phyloP scores from a whole-genome alignment of 2,329 filamentous ascomycete species.

The Pseudogymnoascus destructans region DNA sequence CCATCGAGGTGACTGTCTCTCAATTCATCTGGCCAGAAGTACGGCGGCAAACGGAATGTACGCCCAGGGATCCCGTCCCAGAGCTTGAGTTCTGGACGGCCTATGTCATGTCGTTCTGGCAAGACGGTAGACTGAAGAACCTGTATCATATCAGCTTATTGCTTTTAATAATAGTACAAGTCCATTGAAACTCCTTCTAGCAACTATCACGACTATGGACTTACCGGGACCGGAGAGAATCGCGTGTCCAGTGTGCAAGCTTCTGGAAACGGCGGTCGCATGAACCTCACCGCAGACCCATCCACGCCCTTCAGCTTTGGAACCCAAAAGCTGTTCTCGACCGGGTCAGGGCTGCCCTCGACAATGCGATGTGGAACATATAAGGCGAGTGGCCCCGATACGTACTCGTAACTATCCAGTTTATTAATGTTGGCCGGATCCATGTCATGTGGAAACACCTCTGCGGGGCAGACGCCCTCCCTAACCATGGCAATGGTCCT shows the following conservation, averaged over 20 bases:
- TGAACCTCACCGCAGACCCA: not conserved
- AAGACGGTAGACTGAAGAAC: not conserved
- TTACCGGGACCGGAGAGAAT: not conserved
- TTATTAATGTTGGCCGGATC: not conserved
- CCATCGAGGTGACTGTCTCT: not conserved
- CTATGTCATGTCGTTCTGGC: not conserved
- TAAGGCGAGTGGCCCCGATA: not conserved
- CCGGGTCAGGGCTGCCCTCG: not conserved
- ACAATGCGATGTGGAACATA: not conserved
- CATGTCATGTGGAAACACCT: not conserved
- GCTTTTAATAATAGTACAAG: not conserved
- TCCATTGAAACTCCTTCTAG: not conserved
- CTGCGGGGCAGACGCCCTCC: not conserved
- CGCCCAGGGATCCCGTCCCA: not conserved
- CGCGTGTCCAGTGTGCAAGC: not conserved
- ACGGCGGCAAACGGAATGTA: constrained; percentile 3
- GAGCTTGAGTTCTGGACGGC: not conserved
- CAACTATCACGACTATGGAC: not conserved
- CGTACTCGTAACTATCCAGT: not conserved
- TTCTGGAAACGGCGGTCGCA: not conserved
- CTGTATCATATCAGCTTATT: constrained; percentile 3
- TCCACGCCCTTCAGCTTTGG: constrained; percentile 3
- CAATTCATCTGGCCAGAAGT: not conserved
- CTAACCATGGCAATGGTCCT: not conserved
- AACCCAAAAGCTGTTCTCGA: constrained; percentile 7